Evolutionary conservation across 192 early-diverging fungal genomes (phyloP).

Genomic region (Entomortierella parvispora): DNA sequence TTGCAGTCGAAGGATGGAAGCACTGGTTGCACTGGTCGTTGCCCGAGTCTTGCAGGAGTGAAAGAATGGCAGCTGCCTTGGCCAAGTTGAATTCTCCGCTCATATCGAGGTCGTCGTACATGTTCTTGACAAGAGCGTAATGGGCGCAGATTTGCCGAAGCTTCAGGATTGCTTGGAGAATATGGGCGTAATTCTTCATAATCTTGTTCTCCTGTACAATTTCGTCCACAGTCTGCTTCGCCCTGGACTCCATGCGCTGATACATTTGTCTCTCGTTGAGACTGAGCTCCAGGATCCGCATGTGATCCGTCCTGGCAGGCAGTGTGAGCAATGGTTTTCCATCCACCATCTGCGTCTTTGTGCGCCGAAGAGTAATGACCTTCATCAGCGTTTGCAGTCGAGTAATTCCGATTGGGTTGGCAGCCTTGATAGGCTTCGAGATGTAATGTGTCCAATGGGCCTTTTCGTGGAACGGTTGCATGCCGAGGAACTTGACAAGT

Average conservation of each 20-base stretch:
- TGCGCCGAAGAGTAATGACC: slow-evolving; percentile 84
- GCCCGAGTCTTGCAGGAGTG: slow-evolving; percentile 45
- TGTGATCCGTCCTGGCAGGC: slow-evolving; percentile 70
- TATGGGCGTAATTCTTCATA: slow-evolving; percentile 76
- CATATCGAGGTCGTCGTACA: slow-evolving; percentile 45
- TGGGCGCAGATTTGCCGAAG: slow-evolving; percentile 54
- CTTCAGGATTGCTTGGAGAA: slow-evolving; percentile 65
- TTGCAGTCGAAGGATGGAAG: slow-evolving; percentile 21
- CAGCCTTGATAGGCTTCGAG: slow-evolving; percentile 50
- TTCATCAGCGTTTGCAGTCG: slow-evolving; percentile 79
- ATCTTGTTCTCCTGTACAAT: slow-evolving; percentile 70
- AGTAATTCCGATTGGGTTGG: slow-evolving; percentile 45
- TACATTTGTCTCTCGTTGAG: slow-evolving; percentile 76
- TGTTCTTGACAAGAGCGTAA: slow-evolving; percentile 48
- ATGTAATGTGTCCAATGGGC: slow-evolving; percentile 53
- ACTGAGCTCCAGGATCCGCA: slow-evolving; percentile 70
- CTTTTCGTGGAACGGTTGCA: slow-evolving; percentile 53
- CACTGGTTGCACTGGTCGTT: slow-evolving; percentile 52
- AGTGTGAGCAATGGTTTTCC: slow-evolving; percentile 83
- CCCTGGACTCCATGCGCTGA: slow-evolving; percentile 69
- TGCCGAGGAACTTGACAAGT: slow-evolving; percentile 83
- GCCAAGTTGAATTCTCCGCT: slow-evolving; percentile 35
- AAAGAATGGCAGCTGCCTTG: slow-evolving; percentile 33
- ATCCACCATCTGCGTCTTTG: slow-evolving; percentile 79
- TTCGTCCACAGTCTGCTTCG: slow-evolving; percentile 65